These are phyloP conservation scores for Curvularia eragrostidis DNA, from an alignment of 2,329 filamentous ascomycete genomes.

Conservation along the genomic window DNA sequence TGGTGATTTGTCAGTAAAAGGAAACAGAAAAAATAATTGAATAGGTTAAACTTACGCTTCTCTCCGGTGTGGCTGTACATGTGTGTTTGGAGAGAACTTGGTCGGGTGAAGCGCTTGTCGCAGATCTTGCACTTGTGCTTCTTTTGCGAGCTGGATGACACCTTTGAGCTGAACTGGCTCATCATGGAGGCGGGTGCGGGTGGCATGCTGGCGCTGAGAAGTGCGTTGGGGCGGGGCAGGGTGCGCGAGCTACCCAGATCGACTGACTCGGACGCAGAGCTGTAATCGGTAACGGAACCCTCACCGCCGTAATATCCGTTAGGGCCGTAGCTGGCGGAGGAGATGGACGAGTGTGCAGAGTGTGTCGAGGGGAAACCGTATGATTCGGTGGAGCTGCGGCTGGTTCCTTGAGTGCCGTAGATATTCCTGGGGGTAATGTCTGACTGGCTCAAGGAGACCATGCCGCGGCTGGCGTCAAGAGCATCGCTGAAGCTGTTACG, in stretches of 20 bases:
- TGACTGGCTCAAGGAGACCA: conserved; percentile 89
- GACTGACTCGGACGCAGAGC: conserved; percentile 84
- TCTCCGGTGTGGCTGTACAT: conserved; percentile 99
- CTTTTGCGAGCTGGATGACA: conserved; percentile 94
- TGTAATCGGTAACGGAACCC: conserved; percentile 89
- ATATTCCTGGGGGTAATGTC: conserved; percentile 82
- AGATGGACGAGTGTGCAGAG: conserved; percentile 89
- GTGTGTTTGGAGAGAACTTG: conserved; percentile 93
- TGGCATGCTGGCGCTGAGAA: conserved; percentile 67
- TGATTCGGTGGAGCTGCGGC: conserved; percentile 78
- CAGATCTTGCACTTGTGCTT: conserved; percentile 99
- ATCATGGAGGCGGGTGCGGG: conserved; percentile 97
- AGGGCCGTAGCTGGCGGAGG: conserved; percentile 78
- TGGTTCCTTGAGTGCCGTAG: conserved; percentile 71
- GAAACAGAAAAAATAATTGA: not conserved
- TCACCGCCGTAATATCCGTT: conserved; percentile 82
- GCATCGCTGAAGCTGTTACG: conserved; percentile 82
- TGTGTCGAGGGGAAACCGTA: conserved; percentile 90
- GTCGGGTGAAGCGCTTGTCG: conserved; percentile 95
- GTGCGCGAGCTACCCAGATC: conserved; percentile 81
- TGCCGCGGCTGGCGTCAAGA: conserved; percentile 89
- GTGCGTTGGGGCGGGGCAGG: conserved; percentile 77
- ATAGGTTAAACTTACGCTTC: conserved; percentile 78
- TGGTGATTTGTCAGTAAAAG: conserved; percentile 16
- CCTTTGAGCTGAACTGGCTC: conserved; percentile 96